A percentile compares a stretch with the other conserved stretches of the same genome.
These are phyloP conservation scores for Fusarium buxicola DNA, from an alignment of 2,329 filamentous ascomycete genomes.

Conservation along the genomic window DNA sequence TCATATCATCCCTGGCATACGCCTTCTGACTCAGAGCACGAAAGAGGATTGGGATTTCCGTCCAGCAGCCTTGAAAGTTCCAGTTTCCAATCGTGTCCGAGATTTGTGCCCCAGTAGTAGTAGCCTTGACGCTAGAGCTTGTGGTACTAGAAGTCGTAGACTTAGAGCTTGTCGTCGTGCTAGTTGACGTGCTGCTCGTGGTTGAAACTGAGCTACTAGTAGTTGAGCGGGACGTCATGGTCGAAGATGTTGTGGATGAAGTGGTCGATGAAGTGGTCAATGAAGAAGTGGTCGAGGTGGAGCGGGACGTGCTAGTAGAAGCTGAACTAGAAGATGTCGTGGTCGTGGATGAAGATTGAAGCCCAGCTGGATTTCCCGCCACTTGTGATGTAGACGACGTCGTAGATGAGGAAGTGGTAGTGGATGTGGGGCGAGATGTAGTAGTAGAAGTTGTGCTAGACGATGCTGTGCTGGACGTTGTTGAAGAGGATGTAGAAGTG, in stretches of 20 bases:
- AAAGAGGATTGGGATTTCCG: slow-evolving; percentile 43
- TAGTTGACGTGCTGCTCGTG: not conserved
- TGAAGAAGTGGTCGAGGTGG: not conserved
- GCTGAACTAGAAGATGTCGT: not conserved
- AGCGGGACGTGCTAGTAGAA: not conserved
- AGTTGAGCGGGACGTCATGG: not conserved
- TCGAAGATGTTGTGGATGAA: not conserved
- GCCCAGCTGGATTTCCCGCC: not conserved
- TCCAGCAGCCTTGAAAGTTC: slow-evolving; percentile 53
- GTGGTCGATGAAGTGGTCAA: not conserved
- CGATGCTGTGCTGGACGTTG: not conserved
- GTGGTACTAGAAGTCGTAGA: slow-evolving; percentile 39
- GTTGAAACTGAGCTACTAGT: not conserved
- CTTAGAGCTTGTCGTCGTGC: not conserved
- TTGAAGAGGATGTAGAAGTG: not conserved
- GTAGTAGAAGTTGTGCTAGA: slow-evolving; percentile 36
- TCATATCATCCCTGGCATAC: slow-evolving; percentile 51
- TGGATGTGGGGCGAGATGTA: slow-evolving; percentile 37
- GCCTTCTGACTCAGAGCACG: slow-evolving; percentile 48
- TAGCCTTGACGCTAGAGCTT: slow-evolving; percentile 31
- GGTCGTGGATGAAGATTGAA: not conserved
- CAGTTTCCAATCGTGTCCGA: slow-evolving; percentile 45
- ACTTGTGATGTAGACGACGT: slow-evolving; percentile 37
- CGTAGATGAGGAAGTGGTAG: slow-evolving; percentile 31
- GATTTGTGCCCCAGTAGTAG: slow-evolving; percentile 42